Percentiles rank a stretch among this genome's conserved stretches.
These are phyloP conservation scores for Moringa oleifera DNA, from an alignment of 345 rosid species.

Conservation along the genomic window DNA sequence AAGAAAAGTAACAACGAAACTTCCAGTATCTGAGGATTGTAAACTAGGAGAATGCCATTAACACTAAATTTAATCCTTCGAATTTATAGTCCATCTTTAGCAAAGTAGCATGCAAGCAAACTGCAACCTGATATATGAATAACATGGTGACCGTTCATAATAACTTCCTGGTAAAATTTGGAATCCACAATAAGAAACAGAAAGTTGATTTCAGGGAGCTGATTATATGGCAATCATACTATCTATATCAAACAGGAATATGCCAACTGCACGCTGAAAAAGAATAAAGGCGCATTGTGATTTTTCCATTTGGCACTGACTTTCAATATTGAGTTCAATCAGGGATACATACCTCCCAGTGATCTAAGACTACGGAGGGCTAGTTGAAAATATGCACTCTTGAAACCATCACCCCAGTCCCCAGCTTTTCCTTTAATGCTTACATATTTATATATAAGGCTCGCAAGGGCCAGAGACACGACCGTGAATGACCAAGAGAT, in stretches of 20 bases:
- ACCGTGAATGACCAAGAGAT: slow-evolving; percentile 98
- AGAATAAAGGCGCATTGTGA: not conserved
- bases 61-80: too few species aligned
- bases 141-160: not conserved
- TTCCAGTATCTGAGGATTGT: too few species aligned
- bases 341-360: slow-evolving; percentile 63
- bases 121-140: too few species aligned
- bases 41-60: too few species aligned
- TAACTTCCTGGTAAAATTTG: not conserved
- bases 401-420: slow-evolving; percentile 99
- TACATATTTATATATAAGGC: slow-evolving; percentile 96
- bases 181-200: not conserved
- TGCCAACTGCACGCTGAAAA: not conserved
- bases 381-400: slow-evolving; percentile 98
- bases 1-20: too few species aligned
- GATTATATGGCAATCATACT: not conserved
- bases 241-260: too few species aligned
- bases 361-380: slow-evolving; percentile 99
- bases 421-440: slow-evolving; percentile 98
- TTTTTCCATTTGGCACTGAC: too few species aligned
- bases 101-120: too few species aligned
- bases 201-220: not conserved
- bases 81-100: too few species aligned
- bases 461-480: slow-evolving; percentile 89
- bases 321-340: not conserved